Conservation (phyloP, 148 eudicot species). For the Hydrangea macrophylla region DNA sequence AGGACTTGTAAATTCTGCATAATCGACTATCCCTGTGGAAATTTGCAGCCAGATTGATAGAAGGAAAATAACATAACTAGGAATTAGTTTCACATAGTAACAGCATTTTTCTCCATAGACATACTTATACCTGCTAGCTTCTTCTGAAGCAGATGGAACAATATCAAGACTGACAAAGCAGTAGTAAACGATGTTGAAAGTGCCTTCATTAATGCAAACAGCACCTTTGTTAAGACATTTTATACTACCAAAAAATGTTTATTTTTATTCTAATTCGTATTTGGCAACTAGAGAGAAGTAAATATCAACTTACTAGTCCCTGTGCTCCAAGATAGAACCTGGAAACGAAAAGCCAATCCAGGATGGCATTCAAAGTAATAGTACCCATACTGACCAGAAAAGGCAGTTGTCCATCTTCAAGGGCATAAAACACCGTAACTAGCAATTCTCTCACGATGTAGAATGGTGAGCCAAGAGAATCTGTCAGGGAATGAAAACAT, state of each 20-base stretch:
- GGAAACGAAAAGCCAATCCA: conserved; percentile 12
- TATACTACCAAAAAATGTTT: neutral
- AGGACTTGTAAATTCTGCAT: neutral
- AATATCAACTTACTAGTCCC: conserved; percentile 11
- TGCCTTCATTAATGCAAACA: conserved; percentile 5
- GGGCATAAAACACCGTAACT: conserved; percentile 20
- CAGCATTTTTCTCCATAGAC: neutral
- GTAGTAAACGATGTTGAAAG: conserved; percentile 13
- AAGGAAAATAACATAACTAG: neutral
- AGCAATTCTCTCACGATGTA: conserved; percentile 17
- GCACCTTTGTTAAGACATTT: neutral
- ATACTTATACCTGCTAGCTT: conserved; percentile 9
- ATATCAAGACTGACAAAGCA: conserved; percentile 12
- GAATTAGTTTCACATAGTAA: neutral
- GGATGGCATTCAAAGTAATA: conserved; percentile 14
- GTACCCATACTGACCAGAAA: conserved; percentile 17
- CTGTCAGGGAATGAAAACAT: neutral
- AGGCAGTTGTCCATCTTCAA: conserved; percentile 15
- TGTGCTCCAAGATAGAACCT: conserved; percentile 10
- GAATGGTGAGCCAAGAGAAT: conserved; percentile 19
- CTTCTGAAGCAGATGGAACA: conserved; percentile 17
- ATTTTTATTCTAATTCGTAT: neutral
- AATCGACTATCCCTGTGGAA: neutral
- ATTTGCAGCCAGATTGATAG: neutral
- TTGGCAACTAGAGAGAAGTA: neutral